Evolutionary conservation across 306 rosid species (phyloP), one percentile per base, ranked within the genome.

Genomic region (Mimosa bimucronata): DNA sequence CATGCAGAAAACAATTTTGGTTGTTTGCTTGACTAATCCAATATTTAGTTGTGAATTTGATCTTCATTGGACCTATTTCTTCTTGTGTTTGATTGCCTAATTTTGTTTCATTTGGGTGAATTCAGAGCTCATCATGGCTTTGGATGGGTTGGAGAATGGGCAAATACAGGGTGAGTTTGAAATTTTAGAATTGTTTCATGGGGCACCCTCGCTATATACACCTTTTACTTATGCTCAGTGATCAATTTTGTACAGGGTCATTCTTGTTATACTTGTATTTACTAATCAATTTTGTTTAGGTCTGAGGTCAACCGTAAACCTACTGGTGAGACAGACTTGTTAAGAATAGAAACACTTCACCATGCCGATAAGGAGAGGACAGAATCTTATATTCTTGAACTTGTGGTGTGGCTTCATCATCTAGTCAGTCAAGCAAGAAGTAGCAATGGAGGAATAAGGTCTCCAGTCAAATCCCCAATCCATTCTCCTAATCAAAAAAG

Each of bases 61-160:
- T 23, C 52, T 77, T 46, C 80, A 34, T 74, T 55, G 6, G 21
- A 53, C 41, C 62, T 78, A 34, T 38, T 31, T 28, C 34, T 71
- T 46, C 34, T 71, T 46, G 46, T 79, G 14, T 52, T 82, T 77
- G 60, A 25, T 64, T 69, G 53, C 79, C 79, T 82, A 79, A 76
- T 79, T 23, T 3, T 71, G 53, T 68, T 72, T 78, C 65, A 50
- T 60, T 77, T 80, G 75, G 79, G 18, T 85, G 62, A 25, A 77
- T 70, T 16, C 82, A 93, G 99, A 85, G 99, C 98, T 90, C 99
- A 93, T 87, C 97, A 96, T 84, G 94, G 98, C 83, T 93, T 90
- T 69, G 99, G 99, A 67, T 96, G 98, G 98, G 99, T 96, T 58
- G 99, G 98, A 88, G 99, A 93, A 87, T 96, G 97, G 99, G 99